Evolutionary conservation across 805 yeast genomes (phyloP).

Genomic region (Metschnikowia baotianmanensis): DNA sequence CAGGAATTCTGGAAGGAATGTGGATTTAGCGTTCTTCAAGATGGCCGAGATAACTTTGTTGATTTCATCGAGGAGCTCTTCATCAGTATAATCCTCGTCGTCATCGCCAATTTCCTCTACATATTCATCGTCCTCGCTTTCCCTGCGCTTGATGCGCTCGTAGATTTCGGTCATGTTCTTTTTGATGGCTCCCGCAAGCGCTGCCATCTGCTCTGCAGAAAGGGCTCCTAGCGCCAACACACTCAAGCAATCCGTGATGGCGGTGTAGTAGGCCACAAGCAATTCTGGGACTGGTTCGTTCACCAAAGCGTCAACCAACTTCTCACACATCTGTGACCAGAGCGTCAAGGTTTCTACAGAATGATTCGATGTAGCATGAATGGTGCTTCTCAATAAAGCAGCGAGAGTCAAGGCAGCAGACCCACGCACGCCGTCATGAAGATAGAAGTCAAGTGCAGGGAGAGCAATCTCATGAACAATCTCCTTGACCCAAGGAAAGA

Average conservation of each 20-base stretch:
- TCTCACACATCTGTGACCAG: constrained; percentile 70
- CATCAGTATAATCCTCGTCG: constrained; percentile 85
- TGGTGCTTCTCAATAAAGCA: constrained; percentile 63
- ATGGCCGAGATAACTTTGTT: constrained; percentile 70
- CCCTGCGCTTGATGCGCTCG: constrained; percentile 69
- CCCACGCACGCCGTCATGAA: constrained; percentile 92
- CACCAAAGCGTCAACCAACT: constrained; percentile 63
- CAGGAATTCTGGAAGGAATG: constrained; percentile 66
- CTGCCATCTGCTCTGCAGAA: constrained; percentile 50
- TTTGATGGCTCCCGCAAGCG: constrained; percentile 58
- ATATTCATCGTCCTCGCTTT: constrained; percentile 77
- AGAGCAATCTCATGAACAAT: constrained; percentile 74
- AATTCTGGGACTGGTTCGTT: constrained; percentile 84
- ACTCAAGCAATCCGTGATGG: constrained; percentile 64
- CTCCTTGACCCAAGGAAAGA: constrained; percentile 79
- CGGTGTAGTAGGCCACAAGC: constrained; percentile 70
- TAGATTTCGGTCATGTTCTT: constrained; percentile 63
- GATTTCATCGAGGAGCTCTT: constrained; percentile 83
- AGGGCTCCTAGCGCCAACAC: constrained; percentile 65
- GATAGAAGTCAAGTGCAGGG: constrained; percentile 86
- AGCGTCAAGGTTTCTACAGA: constrained; percentile 61
- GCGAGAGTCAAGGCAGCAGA: constrained; percentile 87
- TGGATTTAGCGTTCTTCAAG: constrained; percentile 58
- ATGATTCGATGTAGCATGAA: constrained; percentile 52
- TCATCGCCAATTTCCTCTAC: constrained; percentile 83